Base-by-base conservation (phyloP, 495 filamentous ascomycete genomes). In the Tuber borchii region DNA sequence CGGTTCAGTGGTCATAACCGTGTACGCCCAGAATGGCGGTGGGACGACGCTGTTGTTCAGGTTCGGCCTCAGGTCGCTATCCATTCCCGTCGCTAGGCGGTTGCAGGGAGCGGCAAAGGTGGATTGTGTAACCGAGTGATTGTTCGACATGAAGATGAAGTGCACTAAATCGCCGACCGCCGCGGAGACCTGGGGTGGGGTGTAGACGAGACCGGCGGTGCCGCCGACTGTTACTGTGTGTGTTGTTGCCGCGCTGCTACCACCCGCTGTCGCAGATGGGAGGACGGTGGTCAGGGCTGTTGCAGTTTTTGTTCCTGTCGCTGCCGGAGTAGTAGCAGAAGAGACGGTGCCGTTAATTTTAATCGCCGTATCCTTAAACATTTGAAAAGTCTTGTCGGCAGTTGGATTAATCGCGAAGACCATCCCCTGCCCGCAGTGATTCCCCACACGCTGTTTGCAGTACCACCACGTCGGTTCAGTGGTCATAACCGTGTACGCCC, bases 341-440 rank as follows among this genome's bases (percentile, higher is more conserved):
- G 77, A 78, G 70, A 82, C 83, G 69, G 83, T 84, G 74, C 89
- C 89, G 71, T 89, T 89, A 77, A 89, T 86, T 72, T 83, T 78
- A 77, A 91, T 89, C 77, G 89, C 89, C 74, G 85, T 83, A 71
- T 87, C 81, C 82, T 87, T 84, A 87, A 91, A 91, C 70, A 84
- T 83, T 75, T 85, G 86, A 73, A 90, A 88, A 46, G 88, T 86
- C 85, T 90, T 91, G 48, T 86, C 86, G 34, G 86, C 86, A 43
- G 88, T 88, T 40, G 90, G 90, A 86, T 93, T 93, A 87, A 93
- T 90, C 80, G 89, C 88, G 85, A 93, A 92, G 76, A 88, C 86
- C 91, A 93, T 93, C 75, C 91, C 91, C 85, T 89, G 89, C 70
- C 90, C 90, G 83, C 90, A 92, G 85, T 92, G 91, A 56, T 71